Evolutionary conservation across 177 flowering plant species (phyloP).

Genomic region (Vitis hybrid): DNA sequence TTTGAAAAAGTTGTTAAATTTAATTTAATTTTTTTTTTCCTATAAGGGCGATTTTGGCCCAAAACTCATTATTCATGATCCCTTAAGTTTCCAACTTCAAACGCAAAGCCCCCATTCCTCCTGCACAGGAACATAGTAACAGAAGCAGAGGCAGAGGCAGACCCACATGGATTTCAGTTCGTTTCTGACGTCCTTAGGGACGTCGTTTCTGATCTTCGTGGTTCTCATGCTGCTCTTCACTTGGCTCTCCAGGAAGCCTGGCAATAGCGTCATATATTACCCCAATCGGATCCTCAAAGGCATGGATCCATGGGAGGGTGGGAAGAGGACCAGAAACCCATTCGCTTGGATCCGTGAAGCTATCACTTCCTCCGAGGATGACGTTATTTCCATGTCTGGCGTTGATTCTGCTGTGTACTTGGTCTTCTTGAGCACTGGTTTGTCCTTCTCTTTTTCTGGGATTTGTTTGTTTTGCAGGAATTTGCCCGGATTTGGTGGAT

Average conservation of each 20-base stretch:
- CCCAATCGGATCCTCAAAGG: constrained; percentile 88
- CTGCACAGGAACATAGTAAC: too few species aligned
- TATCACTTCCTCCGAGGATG: constrained; percentile 58
- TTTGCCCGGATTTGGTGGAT: not conserved
- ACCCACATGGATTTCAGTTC: constrained; percentile 74
- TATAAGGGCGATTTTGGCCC: too few species aligned
- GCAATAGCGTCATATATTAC: constrained; percentile 71
- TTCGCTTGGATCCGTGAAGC: constrained; percentile 71
- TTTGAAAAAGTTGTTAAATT: too few species aligned
- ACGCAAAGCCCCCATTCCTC: too few species aligned
- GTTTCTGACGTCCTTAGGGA: constrained; percentile 83
- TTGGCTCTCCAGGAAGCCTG: constrained; percentile 67
- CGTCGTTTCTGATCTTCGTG: constrained; percentile 77
- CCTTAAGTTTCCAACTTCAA: too few species aligned
- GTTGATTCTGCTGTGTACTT: constrained; percentile 94
- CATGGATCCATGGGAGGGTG: constrained; percentile 61
- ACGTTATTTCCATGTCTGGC: constrained; percentile 68
- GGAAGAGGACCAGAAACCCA: constrained; percentile 49
- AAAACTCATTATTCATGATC: too few species aligned
- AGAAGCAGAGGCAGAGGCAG: not conserved
- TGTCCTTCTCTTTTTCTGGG: constrained; percentile 8
- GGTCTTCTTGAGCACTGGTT: constrained; percentile 82
- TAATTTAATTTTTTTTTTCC: too few species aligned
- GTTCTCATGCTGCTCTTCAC: constrained; percentile 71
- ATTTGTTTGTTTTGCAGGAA: not conserved